Evolutionary conservation across 176 grass and related monocot genomes (phyloP), one percentile per base, ranked within the genome.

Genomic region (Zoysia japonica): DNA sequence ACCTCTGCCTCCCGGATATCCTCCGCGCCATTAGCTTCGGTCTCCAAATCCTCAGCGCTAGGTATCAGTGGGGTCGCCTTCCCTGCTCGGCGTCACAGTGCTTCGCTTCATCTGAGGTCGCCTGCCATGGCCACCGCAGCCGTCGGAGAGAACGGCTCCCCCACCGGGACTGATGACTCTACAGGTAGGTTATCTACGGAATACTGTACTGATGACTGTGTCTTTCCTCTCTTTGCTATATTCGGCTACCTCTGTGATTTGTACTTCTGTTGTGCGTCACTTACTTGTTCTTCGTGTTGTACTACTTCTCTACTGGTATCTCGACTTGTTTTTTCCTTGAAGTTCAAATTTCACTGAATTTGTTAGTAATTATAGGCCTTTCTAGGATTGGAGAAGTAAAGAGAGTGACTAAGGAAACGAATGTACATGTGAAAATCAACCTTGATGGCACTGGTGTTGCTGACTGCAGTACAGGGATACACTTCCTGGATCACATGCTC

Each of bases 401-500:
- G 82, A 82, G 96, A 54, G 84, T 89, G 15, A 98, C 96, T 12
- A 98, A 93, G 71, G 96, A 98, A 67, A 94, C 96, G 3, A 82
- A 93, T 85, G 95, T 98, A 67, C 86, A 87, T 73, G 92, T 91
- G 16, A 98, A 93, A 80, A 89, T 98, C 28, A 89, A 94, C 75
- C 84, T 98, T 65, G 92, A 98, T 72, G 92, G 95, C 65, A 89
- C 95, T 63, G 95, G 95, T 12, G 75, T 91, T 53, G 85, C 92
- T 0, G 57, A 90, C 5, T 94, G 85, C 56, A 89, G 47, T 75
- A 98, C 95, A 43, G 92, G 92, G 73, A 94, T 98, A 80, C 90
- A 89, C 3, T 98, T 98, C 84, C 44, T 94, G 84, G 95, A 98
- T 83, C 95, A 98, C 76, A 98, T 98, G 95, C 81, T 98, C 37